Percentiles rank a stretch among this genome's conserved stretches.
These are phyloP conservation scores for Aegilops umbellulata DNA, from an alignment of 176 grass and related monocot genomes.

Conservation along the genomic window DNA sequence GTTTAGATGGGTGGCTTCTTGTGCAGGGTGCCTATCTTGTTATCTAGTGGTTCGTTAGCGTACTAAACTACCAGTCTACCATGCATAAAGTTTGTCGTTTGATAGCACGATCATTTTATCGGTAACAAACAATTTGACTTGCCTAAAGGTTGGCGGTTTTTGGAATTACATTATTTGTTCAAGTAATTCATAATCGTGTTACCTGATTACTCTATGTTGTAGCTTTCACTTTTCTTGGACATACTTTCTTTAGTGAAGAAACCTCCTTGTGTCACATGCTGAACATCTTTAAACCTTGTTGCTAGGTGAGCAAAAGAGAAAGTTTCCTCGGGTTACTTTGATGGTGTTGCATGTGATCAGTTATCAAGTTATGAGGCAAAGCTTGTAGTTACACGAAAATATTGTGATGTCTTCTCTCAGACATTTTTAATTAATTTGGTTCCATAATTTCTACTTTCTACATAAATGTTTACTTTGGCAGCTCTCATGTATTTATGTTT, in stretches of 20 bases:
- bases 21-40: conserved; percentile 5
- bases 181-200: neutral
- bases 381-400: neutral
- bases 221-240: neutral
- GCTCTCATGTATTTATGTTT: neutral
- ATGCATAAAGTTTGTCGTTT: neutral
- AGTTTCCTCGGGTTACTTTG: neutral
- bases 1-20: neutral
- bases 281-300: neutral
- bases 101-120: neutral
- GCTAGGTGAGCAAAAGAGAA: neutral
- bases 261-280: neutral
- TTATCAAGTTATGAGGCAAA: conserved; percentile 9
- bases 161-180: neutral
- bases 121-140: neutral
- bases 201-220: neutral
- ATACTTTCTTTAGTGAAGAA: neutral
- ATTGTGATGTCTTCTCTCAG: neutral
- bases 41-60: neutral
- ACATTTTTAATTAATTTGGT: neutral
- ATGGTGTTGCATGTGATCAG: conserved; percentile 2
- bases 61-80: neutral
- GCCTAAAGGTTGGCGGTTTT: neutral
- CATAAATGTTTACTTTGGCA: neutral
- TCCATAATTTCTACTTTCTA: neutral